Conservation (phyloP, 768 basidiomycete genomes). For the Kwoniella botswanensis region DNA sequence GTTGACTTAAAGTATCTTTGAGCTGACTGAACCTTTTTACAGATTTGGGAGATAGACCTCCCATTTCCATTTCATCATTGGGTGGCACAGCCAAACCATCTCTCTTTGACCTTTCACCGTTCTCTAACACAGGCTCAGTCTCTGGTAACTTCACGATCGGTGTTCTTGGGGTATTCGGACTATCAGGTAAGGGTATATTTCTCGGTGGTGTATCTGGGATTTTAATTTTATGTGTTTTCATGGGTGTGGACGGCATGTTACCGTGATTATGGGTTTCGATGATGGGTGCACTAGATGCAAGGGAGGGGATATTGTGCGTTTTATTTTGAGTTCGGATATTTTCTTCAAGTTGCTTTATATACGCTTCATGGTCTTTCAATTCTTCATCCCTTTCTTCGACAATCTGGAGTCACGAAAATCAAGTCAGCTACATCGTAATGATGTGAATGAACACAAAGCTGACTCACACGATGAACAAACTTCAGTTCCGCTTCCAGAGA, state of each 20-base stretch:
- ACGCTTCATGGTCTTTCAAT: constrained; percentile 86
- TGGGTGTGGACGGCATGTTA: background rate
- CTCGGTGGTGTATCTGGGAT: constrained; percentile 13
- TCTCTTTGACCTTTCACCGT: background rate
- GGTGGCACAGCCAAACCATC: constrained; percentile 12
- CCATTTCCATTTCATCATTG: constrained; percentile 5
- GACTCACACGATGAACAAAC: constrained; percentile 75
- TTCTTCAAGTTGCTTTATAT: constrained; percentile 76
- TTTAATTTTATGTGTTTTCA: constrained; percentile 8
- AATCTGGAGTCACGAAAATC: constrained; percentile 10
- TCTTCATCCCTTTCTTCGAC: constrained; percentile 66
- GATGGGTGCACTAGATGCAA: constrained; percentile 37
- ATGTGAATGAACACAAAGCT: background rate
- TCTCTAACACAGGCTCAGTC: background rate
- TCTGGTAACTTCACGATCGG: background rate
- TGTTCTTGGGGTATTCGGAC: constrained; percentile 14
- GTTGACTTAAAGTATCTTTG: constrained; percentile 19
- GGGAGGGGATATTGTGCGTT: constrained; percentile 51
- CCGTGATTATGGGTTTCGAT: background rate
- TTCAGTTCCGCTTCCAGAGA: constrained; percentile 95
- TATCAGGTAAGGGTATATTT: constrained; percentile 25
- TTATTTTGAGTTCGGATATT: constrained; percentile 59
- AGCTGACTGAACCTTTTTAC: constrained; percentile 20
- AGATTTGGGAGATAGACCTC: constrained; percentile 28
- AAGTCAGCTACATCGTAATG: background rate